These are phyloP conservation scores for Periconia digitata DNA, from an alignment of 2,329 filamentous ascomycete species.

Conservation along the genomic window DNA sequence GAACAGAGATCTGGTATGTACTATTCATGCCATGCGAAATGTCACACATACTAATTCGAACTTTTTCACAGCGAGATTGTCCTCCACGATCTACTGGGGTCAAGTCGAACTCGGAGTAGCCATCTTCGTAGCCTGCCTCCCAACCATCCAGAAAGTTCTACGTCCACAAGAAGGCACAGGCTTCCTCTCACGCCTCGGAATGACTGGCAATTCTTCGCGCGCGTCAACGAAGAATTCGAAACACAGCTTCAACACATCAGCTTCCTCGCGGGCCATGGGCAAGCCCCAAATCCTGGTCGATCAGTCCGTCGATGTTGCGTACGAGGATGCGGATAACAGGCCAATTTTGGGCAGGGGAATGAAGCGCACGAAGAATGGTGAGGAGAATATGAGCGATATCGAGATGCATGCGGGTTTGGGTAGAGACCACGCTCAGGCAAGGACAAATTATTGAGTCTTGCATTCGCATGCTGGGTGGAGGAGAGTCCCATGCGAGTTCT, in stretches of 20 bases:
- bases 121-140: conserved; percentile 2
- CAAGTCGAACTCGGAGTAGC: conserved; percentile 1
- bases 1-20: conserved; percentile 3
- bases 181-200: neutral
- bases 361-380: neutral
- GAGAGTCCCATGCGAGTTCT: no score
- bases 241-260: neutral
- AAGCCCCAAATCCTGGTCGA: neutral
- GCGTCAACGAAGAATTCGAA: neutral
- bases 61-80: neutral
- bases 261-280: neutral
- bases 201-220: neutral
- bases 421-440: no score
- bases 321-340: conserved; percentile 1
- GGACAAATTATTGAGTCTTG: no score
- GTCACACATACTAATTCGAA: neutral
- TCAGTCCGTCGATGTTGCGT: neutral
- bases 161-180: neutral
- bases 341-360: neutral
- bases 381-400: neutral
- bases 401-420: conserved; percentile 1
- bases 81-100: conserved; percentile 2
- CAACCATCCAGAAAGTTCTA: neutral
- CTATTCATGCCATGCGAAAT: neutral
- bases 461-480: no score